Conservation (phyloP, 2,329 filamentous ascomycete genomes). For the Colletotrichum brevisporum region DNA sequence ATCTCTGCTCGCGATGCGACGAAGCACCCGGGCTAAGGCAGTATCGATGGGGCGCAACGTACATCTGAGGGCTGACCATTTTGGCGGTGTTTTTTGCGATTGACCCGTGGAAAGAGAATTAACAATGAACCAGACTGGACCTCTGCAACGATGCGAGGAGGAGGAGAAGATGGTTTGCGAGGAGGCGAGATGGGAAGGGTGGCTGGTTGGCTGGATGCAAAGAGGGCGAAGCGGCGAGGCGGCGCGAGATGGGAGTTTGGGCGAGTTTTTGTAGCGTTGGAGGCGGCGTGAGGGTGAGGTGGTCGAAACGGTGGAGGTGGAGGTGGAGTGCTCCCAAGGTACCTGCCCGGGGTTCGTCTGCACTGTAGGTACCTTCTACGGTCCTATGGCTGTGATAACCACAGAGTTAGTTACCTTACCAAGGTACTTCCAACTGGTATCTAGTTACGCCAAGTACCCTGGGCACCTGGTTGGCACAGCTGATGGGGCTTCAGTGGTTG, state of each 20-base stretch:
- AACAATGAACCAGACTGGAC: not conserved
- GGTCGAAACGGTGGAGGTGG: conserved; percentile 36
- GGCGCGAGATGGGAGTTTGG: conserved; percentile 28
- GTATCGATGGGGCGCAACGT: conserved; percentile 25
- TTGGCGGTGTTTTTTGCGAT: conserved; percentile 37
- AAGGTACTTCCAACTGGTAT: too few species aligned
- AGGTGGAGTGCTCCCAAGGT: conserved; percentile 24
- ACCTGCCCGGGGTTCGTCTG: too few species aligned
- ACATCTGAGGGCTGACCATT: conserved; percentile 49
- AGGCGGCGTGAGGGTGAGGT: conserved; percentile 37
- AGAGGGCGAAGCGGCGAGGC: conserved; percentile 20
- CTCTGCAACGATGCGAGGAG: not conserved
- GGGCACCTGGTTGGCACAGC: too few species aligned
- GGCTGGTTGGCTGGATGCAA: conserved; percentile 28
- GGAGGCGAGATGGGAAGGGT: not conserved
- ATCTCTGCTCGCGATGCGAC: not conserved
- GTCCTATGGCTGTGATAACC: too few species aligned
- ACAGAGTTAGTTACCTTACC: too few species aligned
- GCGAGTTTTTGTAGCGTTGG: conserved; percentile 39
- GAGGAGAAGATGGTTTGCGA: not conserved
- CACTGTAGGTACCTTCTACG: too few species aligned
- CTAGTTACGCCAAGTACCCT: too few species aligned
- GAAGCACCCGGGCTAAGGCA: too few species aligned
- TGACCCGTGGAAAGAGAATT: not conserved
- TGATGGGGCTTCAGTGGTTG: conserved; percentile 8